phyloP scores from a whole-genome alignment of 306 rosid genomes.

The Sicyos edulis region DNA sequence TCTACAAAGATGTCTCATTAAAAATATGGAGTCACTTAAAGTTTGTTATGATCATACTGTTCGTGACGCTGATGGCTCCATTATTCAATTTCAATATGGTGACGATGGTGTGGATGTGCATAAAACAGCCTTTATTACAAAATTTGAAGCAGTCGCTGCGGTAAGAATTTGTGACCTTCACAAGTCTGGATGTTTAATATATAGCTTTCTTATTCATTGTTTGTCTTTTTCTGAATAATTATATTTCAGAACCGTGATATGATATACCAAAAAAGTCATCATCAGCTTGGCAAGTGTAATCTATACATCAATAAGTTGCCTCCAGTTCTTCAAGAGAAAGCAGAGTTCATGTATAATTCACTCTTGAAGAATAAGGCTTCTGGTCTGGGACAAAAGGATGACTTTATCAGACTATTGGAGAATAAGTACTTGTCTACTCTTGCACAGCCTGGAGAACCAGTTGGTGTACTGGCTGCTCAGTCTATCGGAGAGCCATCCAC shows the following conservation, averaged over 20 bases:
- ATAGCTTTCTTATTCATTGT: slow-evolving; percentile 20
- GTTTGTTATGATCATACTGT: slow-evolving; percentile 84
- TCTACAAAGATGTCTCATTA: slow-evolving; percentile 88
- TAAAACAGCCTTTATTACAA: slow-evolving; percentile 67
- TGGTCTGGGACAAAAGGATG: slow-evolving; percentile 28
- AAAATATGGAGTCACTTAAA: slow-evolving; percentile 80
- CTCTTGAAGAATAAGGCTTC: slow-evolving; percentile 33
- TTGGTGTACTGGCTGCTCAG: slow-evolving; percentile 92
- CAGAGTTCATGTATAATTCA: slow-evolving; percentile 34
- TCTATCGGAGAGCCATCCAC: slow-evolving; percentile 97
- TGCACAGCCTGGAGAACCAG: slow-evolving; percentile 95
- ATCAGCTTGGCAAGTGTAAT: slow-evolving; percentile 47
- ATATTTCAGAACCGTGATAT: slow-evolving; percentile 72
- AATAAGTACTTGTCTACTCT: slow-evolving; percentile 80
- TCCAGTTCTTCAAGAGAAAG: slow-evolving; percentile 48
- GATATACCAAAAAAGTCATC: slow-evolving; percentile 46
- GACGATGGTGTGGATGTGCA: slow-evolving; percentile 97
- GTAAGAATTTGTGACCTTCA: slow-evolving; percentile 40
- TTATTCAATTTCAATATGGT: slow-evolving; percentile 80
- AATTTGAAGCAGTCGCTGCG: slow-evolving; percentile 63
- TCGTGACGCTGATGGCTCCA: slow-evolving; percentile 89
- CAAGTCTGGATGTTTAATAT: slow-evolving; percentile 18
- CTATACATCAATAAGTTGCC: slow-evolving; percentile 67
- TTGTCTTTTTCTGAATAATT: slow-evolving; percentile 11
- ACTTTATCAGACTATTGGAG: slow-evolving; percentile 72